phyloP scores from a whole-genome alignment of 139 green algal genomes.

The Klebsormidium nitens region DNA sequence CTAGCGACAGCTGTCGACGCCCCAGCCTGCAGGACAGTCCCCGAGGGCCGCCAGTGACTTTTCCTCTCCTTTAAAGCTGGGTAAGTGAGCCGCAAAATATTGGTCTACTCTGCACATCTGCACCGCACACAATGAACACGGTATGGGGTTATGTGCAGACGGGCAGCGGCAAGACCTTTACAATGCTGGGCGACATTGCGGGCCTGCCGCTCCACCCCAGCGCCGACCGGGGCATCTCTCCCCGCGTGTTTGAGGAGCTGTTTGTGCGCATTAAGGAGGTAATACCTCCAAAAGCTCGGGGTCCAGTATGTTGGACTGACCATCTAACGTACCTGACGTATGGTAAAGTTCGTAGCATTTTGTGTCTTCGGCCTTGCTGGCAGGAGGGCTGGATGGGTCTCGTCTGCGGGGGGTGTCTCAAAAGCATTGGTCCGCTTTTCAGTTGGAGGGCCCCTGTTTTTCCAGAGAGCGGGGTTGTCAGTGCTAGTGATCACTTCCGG shows the following conservation, averaged over 20 bases:
- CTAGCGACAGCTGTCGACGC: too few relatives aligned
- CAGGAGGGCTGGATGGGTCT: not conserved
- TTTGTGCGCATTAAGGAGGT: conserved; percentile 62
- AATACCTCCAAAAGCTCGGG: not conserved
- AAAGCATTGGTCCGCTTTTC: not conserved
- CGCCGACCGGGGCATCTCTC: conserved; percentile 57
- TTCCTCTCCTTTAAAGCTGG: too few relatives aligned
- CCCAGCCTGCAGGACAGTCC: too few relatives aligned
- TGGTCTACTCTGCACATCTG: too few relatives aligned
- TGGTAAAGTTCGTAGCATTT: not conserved
- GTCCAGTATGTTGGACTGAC: not conserved
- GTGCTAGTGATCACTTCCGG: too few relatives aligned
- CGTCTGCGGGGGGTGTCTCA: too few relatives aligned
- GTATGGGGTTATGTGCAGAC: conserved; percentile 55
- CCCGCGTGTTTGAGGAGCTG: conserved; percentile 75
- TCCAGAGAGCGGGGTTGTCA: too few relatives aligned
- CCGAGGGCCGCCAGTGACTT: too few relatives aligned
- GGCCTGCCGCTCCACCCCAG: not conserved
- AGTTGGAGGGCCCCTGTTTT: not conserved
- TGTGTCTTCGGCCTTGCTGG: not conserved
- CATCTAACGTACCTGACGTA: not conserved
- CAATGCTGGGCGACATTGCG: conserved; percentile 33
- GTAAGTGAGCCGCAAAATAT: too few relatives aligned
- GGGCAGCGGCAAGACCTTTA: conserved; percentile 67
- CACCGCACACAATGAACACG: too few relatives aligned